A percentile compares a stretch with the other conserved stretches of the same genome.
Conservation (phyloP, 176 grass and related monocot genomes). For the Oryza glaberrima region DNA sequence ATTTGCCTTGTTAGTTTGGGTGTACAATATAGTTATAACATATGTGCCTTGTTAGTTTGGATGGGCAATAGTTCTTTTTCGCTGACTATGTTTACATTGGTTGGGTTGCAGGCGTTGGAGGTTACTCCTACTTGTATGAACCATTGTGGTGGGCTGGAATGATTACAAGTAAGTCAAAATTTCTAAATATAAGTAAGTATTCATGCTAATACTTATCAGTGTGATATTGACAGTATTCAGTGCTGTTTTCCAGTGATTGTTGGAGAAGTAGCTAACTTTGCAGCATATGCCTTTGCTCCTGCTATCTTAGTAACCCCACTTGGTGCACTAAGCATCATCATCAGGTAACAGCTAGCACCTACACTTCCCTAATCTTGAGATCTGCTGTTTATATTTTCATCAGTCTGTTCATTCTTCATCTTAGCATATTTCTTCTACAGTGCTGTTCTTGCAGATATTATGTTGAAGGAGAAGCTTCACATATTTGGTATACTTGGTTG, state of each 20-base stretch:
- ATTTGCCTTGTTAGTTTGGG: background rate
- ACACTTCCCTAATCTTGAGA: background rate
- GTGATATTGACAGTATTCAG: conserved; percentile 34
- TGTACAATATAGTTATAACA: background rate
- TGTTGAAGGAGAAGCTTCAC: conserved; percentile 89
- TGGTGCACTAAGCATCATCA: conserved; percentile 95
- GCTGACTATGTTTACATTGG: conserved; percentile 3
- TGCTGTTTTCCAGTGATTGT: conserved; percentile 80
- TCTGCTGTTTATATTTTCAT: conserved; percentile 23
- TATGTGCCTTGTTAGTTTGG: background rate
- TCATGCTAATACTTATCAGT: conserved; percentile 26
- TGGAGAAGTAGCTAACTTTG: conserved; percentile 96
- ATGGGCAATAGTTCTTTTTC: conserved; percentile 1
- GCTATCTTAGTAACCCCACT: conserved; percentile 97
- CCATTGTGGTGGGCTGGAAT: conserved; percentile 98
- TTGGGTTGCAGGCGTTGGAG: conserved; percentile 71
- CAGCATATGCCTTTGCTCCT: conserved; percentile 98
- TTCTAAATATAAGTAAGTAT: conserved; percentile 21
- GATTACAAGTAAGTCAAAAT: conserved; percentile 78
- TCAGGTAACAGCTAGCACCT: conserved; percentile 56
- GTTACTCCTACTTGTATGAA: conserved; percentile 96
- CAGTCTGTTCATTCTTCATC: background rate
- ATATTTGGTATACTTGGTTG: conserved; percentile 95
- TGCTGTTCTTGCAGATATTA: conserved; percentile 89
- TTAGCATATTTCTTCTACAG: conserved; percentile 49